Evolutionary conservation across 768 basidiomycete species (phyloP).

Genomic region (Terana coerulea): DNA sequence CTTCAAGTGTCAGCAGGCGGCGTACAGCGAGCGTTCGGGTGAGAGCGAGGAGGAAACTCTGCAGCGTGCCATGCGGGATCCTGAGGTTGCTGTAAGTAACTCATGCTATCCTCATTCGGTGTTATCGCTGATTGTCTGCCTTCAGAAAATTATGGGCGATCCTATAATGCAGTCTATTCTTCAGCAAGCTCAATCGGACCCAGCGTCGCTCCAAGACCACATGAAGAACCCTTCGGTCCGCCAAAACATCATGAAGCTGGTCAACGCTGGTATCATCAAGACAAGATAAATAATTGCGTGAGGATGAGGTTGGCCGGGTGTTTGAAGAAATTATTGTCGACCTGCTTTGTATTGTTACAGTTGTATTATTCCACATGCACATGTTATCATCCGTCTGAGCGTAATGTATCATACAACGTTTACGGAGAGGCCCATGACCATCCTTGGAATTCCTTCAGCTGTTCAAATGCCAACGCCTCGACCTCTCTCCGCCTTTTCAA

Average conservation of each 20-base stretch:
- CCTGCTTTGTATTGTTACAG: slow-evolving; percentile 3
- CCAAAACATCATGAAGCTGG: slow-evolving; percentile 81
- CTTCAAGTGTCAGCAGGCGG: slow-evolving; percentile 74
- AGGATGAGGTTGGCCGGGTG: background rate
- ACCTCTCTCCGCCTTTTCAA: slow-evolving; percentile 32
- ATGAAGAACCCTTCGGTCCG: slow-evolving; percentile 88
- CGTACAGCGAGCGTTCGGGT: slow-evolving; percentile 71
- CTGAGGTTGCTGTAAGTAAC: slow-evolving; percentile 80
- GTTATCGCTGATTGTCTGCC: background rate
- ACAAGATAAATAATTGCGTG: slow-evolving; percentile 33
- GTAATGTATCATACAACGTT: background rate
- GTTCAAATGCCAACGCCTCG: slow-evolving; percentile 39
- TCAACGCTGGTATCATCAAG: slow-evolving; percentile 91
- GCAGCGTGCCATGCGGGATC: slow-evolving; percentile 94
- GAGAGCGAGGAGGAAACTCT: slow-evolving; percentile 94
- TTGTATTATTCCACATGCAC: slow-evolving; percentile 3
- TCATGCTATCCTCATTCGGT: background rate
- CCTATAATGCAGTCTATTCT: slow-evolving; percentile 94
- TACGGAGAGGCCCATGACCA: slow-evolving; percentile 66
- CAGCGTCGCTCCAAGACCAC: slow-evolving; percentile 88
- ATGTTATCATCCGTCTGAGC: background rate
- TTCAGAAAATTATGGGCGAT: slow-evolving; percentile 79
- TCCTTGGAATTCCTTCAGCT: slow-evolving; percentile 37
- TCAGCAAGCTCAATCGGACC: slow-evolving; percentile 90
- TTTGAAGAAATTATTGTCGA: background rate